A percentile compares a stretch with the other conserved stretches of the same genome.
Conservation (phyloP, 2,329 filamentous ascomycete species). For the Arthrobotrys sinensis region DNA sequence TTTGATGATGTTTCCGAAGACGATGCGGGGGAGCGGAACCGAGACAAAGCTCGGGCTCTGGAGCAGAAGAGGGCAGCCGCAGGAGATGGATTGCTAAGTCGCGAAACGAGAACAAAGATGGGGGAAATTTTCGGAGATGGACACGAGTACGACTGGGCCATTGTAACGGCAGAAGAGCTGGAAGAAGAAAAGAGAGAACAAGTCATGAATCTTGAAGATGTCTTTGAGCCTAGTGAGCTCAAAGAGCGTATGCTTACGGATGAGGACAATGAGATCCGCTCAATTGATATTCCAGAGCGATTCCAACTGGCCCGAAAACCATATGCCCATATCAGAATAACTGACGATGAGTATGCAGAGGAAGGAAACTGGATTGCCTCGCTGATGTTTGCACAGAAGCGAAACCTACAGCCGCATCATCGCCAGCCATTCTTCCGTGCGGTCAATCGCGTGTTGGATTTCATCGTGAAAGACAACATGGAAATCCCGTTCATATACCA, state of each 20-base stretch:
- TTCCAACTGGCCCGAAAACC: conserved; percentile 92
- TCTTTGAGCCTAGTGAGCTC: conserved; percentile 96
- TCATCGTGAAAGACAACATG: conserved; percentile 93
- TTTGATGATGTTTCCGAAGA: conserved; percentile 93
- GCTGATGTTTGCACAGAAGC: conserved; percentile 88
- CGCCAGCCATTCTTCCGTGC: conserved; percentile 87
- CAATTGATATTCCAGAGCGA: conserved; percentile 90
- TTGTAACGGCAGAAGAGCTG: conserved; percentile 74
- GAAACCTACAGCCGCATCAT: conserved; percentile 76
- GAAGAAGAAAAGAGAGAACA: conserved; percentile 84
- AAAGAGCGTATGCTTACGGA: conserved; percentile 95
- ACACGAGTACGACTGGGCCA: conserved; percentile 94
- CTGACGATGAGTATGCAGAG: conserved; percentile 87
- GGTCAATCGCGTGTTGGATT: conserved; percentile 91
- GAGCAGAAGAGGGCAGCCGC: conserved; percentile 70
- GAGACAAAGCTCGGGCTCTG: conserved; percentile 87
- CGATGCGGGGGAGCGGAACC: conserved; percentile 83
- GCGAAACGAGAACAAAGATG: conserved; percentile 95
- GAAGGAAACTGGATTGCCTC: conserved; percentile 88
- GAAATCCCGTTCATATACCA: conserved; percentile 99
- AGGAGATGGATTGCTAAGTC: conserved; percentile 84
- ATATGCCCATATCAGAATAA: conserved; percentile 85
- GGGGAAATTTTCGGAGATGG: conserved; percentile 95
- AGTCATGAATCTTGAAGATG: conserved; percentile 92
- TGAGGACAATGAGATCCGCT: conserved; percentile 91